Percentiles rank a stretch among this genome's conserved stretches.
phyloP scores from a whole-genome alignment of 176 grass and related monocot genomes.

The Pharus latifolius region DNA sequence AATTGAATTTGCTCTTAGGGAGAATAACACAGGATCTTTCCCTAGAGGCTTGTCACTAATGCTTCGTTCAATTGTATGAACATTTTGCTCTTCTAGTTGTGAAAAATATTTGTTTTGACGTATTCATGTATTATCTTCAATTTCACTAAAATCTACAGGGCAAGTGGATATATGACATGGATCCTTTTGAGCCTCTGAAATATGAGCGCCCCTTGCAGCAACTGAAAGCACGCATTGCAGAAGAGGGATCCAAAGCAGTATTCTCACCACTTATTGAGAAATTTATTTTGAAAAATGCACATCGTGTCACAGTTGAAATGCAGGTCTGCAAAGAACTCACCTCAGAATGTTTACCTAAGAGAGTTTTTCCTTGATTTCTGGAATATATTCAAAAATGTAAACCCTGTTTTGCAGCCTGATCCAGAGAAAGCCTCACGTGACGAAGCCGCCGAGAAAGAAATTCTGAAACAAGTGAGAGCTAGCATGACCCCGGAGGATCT shows the following conservation, averaged over 20 bases:
- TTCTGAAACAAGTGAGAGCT: slow-evolving; percentile 65
- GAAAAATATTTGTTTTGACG: neutral
- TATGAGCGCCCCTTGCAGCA: slow-evolving; percentile 80
- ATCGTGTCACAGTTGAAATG: slow-evolving; percentile 92
- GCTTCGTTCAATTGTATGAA: slow-evolving; percentile 89
- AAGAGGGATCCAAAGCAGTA: slow-evolving; percentile 82
- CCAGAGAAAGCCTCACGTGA: slow-evolving; percentile 79
- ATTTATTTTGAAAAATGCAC: slow-evolving; percentile 80
- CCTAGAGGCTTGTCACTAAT: slow-evolving; percentile 92
- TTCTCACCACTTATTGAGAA: slow-evolving; percentile 80
- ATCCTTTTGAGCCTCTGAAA: slow-evolving; percentile 97
- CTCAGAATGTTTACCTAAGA: neutral
- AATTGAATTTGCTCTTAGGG: slow-evolving; percentile 86
- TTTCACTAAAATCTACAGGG: slow-evolving; percentile 45
- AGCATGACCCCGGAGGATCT: slow-evolving; percentile 91
- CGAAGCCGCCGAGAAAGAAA: slow-evolving; percentile 75
- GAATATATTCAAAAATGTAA: neutral
- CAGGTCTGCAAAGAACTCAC: slow-evolving; percentile 33
- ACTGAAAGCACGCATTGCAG: slow-evolving; percentile 76
- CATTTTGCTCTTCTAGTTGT: neutral
- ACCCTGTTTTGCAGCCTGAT: slow-evolving; percentile 62
- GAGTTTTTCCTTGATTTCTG: neutral
- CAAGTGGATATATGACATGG: slow-evolving; percentile 99
- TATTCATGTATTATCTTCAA: slow-evolving; percentile 20
- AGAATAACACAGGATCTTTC: slow-evolving; percentile 96